Conservation (phyloP, 2,329 filamentous ascomycete species). For the Aspergillus pseudotamarii region DNA sequence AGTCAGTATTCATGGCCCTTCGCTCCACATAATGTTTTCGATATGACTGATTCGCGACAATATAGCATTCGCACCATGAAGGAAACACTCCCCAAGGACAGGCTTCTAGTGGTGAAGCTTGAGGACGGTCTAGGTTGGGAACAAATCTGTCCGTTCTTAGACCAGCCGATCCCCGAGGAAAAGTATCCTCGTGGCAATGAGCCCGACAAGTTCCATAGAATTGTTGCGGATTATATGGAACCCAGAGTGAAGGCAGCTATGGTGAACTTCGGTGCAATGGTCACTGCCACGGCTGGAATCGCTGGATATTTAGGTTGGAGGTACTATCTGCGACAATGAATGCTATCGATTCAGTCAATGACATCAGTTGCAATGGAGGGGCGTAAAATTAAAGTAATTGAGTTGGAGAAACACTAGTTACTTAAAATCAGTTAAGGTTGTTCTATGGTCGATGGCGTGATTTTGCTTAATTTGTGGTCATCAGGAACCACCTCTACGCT, state of each 20-base stretch:
- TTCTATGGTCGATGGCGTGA: neutral
- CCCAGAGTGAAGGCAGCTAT: constrained; percentile 17
- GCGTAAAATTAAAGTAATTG: neutral
- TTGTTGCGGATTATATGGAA: constrained; percentile 16
- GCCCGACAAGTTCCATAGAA: constrained; percentile 21
- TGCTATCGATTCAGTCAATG: too few species aligned
- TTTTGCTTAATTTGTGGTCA: neutral
- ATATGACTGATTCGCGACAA: neutral
- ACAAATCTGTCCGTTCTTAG: constrained; percentile 28
- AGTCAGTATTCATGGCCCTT: constrained; percentile 18
- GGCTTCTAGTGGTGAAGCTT: constrained; percentile 21
- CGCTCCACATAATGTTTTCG: too few species aligned
- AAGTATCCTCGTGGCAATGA: constrained; percentile 26
- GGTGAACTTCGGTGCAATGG: constrained; percentile 16
- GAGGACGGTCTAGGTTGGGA: constrained; percentile 29
- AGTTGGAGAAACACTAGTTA: neutral
- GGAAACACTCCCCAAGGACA: constrained; percentile 22
- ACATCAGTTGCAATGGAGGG: neutral
- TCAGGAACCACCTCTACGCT: neutral
- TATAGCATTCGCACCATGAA: constrained; percentile 24
- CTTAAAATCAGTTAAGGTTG: neutral
- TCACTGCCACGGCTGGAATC: constrained; percentile 15
- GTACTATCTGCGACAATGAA: neutral
- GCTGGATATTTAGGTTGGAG: constrained; percentile 16
- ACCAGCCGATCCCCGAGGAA: constrained; percentile 21